Percentiles rank a stretch among this genome's conserved stretches.
phyloP scores from a whole-genome alignment of 2,329 filamentous ascomycete genomes.

The Beauveria sp. region DNA sequence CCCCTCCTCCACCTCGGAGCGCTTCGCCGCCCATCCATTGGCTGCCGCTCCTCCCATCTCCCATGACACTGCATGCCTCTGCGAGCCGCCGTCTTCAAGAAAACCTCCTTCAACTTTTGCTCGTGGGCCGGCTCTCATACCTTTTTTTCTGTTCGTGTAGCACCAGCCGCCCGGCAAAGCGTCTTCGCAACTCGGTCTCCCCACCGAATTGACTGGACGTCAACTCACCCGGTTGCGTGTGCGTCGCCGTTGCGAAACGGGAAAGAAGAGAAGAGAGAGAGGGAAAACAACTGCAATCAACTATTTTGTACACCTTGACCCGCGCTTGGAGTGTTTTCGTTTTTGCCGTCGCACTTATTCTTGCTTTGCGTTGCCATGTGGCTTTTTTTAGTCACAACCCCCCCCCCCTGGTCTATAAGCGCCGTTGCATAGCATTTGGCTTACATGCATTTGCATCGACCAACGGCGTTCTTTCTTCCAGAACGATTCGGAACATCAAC shows the following conservation, averaged over 20 bases:
- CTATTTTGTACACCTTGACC: not conserved
- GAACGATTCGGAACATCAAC: not conserved
- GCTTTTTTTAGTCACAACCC: not conserved
- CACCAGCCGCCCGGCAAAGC: not conserved
- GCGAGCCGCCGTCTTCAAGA: slow-evolving; percentile 3
- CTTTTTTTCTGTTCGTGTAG: not conserved
- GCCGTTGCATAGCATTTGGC: not conserved
- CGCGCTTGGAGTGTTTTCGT: not conserved
- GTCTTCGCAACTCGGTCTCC: not conserved
- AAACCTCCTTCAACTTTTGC: not conserved
- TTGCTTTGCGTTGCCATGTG: not conserved
- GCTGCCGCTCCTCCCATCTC: not conserved
- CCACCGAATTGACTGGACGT: not conserved
- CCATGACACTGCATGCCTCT: not conserved
- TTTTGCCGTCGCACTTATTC: not conserved
- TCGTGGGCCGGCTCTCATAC: not conserved
- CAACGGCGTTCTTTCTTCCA: not conserved
- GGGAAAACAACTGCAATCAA: not conserved
- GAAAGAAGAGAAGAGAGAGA: too few relatives aligned
- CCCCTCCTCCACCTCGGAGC: not conserved
- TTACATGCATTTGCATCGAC: not conserved
- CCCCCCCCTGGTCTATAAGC: not conserved
- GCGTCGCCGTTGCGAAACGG: not conserved
- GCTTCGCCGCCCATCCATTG: not conserved
- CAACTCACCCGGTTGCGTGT: not conserved